Evolutionary conservation across 371 early-diverging fungal genomes (phyloP).

Genomic region (Syncephalastrum monosporum): DNA sequence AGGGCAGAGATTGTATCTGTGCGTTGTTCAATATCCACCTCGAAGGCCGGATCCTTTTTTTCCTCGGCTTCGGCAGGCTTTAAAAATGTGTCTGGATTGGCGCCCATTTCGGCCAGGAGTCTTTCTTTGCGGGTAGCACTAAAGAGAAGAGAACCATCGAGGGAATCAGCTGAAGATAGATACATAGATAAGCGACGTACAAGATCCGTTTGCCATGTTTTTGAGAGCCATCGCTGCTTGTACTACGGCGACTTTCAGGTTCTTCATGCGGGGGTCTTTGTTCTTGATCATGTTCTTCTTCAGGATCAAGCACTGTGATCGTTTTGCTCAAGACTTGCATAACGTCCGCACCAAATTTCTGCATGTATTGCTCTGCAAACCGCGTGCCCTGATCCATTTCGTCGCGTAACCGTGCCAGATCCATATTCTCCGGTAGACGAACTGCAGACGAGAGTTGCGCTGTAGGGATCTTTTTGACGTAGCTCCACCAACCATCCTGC

Average conservation of each 20-base stretch:
- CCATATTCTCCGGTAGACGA: slow-evolving; percentile 43
- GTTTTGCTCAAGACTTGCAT: slow-evolving; percentile 32
- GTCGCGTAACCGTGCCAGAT: slow-evolving; percentile 35
- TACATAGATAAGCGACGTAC: slow-evolving; percentile 4
- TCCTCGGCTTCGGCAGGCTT: slow-evolving; percentile 15
- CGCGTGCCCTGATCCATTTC: slow-evolving; percentile 43
- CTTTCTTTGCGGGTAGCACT: slow-evolving; percentile 49
- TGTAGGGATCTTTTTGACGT: slow-evolving; percentile 10
- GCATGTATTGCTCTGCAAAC: slow-evolving; percentile 52
- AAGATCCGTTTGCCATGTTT: slow-evolving; percentile 21
- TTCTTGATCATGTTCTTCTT: slow-evolving; percentile 6
- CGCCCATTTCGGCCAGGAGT: slow-evolving; percentile 38
- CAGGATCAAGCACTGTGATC: slow-evolving; percentile 38
- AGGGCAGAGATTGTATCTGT: slow-evolving; percentile 45
- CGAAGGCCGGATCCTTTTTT: slow-evolving; percentile 20
- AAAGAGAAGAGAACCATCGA: not conserved
- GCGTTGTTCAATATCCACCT: slow-evolving; percentile 39
- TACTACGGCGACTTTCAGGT: slow-evolving; percentile 1
- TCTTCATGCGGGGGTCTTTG: not conserved
- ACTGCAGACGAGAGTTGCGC: slow-evolving; percentile 23
- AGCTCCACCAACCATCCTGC: slow-evolving; percentile 3
- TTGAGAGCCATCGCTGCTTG: slow-evolving; percentile 9
- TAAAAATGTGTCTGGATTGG: slow-evolving; percentile 28
- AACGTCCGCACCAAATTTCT: slow-evolving; percentile 46
- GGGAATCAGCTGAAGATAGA: too few relatives aligned